Evolutionary conservation across 2,329 filamentous ascomycete species (phyloP).

Genomic region (Atkinsonella hypoxylon): DNA sequence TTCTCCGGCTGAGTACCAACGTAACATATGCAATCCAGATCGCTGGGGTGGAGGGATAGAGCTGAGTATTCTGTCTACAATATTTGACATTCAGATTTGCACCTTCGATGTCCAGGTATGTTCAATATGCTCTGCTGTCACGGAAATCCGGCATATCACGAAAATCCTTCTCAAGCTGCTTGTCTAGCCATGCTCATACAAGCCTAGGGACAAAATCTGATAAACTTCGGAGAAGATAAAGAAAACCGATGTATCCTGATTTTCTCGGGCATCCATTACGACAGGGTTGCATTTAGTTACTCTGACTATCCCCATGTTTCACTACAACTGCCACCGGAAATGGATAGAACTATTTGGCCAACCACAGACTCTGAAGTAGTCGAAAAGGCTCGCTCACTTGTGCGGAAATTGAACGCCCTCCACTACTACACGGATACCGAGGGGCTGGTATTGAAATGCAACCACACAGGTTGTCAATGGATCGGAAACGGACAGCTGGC

Average conservation of each 20-base stretch:
- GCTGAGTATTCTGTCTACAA: slow-evolving; percentile 68
- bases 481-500: slow-evolving; percentile 54
- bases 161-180: neutral
- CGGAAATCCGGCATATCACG: neutral
- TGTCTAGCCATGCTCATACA: neutral
- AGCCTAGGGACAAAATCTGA: slow-evolving; percentile 21
- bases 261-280: slow-evolving; percentile 90
- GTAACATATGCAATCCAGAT: slow-evolving; percentile 67
- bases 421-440: slow-evolving; percentile 87
- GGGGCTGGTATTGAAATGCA: slow-evolving; percentile 67
- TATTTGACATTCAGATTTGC: slow-evolving; percentile 77
- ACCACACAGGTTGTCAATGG: slow-evolving; percentile 49
- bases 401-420: slow-evolving; percentile 49
- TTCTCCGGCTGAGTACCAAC: slow-evolving; percentile 62
- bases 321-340: slow-evolving; percentile 52
- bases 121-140: neutral
- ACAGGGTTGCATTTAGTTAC: slow-evolving; percentile 68
- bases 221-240: slow-evolving; percentile 65
- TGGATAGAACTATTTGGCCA: slow-evolving; percentile 54
- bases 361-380: slow-evolving; percentile 54
- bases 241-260: slow-evolving; percentile 64
- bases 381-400: slow-evolving; percentile 51
- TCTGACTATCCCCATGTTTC: slow-evolving; percentile 43
- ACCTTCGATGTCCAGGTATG: slow-evolving; percentile 62
- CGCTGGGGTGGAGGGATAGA: slow-evolving; percentile 91